Percentiles rank a stretch among this genome's conserved stretches.
These are phyloP conservation scores for Hymenoscyphus infarciens DNA, from an alignment of 2,329 filamentous ascomycete genomes.

Conservation along the genomic window DNA sequence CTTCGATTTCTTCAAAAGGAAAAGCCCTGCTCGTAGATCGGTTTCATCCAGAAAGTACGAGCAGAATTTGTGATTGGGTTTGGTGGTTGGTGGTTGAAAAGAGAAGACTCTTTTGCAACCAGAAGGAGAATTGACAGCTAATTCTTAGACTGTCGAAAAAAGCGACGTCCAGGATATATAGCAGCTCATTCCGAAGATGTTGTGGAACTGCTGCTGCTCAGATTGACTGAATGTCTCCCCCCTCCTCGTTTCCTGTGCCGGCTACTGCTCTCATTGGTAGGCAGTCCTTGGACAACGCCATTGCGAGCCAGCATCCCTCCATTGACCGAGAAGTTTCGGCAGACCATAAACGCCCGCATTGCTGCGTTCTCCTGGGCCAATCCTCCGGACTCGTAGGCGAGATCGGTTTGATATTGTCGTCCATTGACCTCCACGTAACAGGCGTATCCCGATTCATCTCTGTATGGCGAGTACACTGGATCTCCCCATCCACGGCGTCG, in stretches of 20 bases:
- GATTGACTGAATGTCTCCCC: constrained; percentile 34
- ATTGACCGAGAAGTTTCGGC: constrained; percentile 95
- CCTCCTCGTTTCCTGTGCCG: constrained; percentile 32
- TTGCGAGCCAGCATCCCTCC: constrained; percentile 81
- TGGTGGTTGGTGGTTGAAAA: background rate
- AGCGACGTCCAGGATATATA: constrained; percentile 16
- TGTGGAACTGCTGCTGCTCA: constrained; percentile 37
- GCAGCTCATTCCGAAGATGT: constrained; percentile 31
- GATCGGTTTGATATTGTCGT: constrained; percentile 90
- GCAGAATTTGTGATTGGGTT: background rate
- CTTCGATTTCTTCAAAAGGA: constrained; percentile 5
- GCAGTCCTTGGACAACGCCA: constrained; percentile 64
- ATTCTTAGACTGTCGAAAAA: constrained; percentile 20
- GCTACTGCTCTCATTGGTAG: constrained; percentile 40
- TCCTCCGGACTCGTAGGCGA: constrained; percentile 74
- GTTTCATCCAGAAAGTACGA: constrained; percentile 17
- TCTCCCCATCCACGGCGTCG: constrained; percentile 91
- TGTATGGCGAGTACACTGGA: constrained; percentile 81
- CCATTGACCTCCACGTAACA: constrained; percentile 95
- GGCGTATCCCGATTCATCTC: constrained; percentile 70
- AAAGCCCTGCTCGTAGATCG: constrained; percentile 11
- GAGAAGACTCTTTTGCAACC: constrained; percentile 8
- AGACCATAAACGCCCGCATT: constrained; percentile 95
- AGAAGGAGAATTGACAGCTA: constrained; percentile 22
- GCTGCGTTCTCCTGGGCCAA: constrained; percentile 90